phyloP scores from a whole-genome alignment of 2,329 filamentous ascomycete genomes.

The Aspergillus latus region DNA sequence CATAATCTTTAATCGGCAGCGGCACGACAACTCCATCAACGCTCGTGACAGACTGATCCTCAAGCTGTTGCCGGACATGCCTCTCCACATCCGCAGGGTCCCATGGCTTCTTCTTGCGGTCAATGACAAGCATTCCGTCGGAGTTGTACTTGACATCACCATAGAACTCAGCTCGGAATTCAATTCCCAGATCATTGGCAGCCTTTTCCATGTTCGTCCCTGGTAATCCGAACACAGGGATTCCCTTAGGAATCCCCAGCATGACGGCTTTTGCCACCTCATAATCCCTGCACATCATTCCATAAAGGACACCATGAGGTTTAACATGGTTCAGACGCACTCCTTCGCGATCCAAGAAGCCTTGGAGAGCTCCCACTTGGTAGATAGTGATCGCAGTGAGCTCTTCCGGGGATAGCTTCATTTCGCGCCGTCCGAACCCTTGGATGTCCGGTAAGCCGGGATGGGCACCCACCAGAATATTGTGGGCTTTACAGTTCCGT shows the following conservation, averaged over 20 bases:
- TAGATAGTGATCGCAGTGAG: conserved; percentile 60
- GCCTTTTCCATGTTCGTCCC: conserved; percentile 57
- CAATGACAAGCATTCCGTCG: conserved; percentile 54
- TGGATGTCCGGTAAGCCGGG: conserved; percentile 65
- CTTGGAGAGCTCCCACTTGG: conserved; percentile 63
- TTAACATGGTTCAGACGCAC: conserved; percentile 62
- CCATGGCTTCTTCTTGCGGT: conserved; percentile 59
- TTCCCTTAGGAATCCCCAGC: conserved; percentile 52
- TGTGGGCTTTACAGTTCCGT: conserved; percentile 56
- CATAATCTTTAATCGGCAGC: conserved; percentile 44
- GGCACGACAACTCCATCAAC: conserved; percentile 42
- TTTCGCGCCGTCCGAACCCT: conserved; percentile 64
- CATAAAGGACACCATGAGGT: conserved; percentile 61
- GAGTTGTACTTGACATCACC: conserved; percentile 57
- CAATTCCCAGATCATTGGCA: conserved; percentile 53
- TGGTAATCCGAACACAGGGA: conserved; percentile 55
- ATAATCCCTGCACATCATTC: conserved; percentile 55
- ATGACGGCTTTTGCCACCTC: conserved; percentile 56
- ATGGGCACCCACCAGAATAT: conserved; percentile 61
- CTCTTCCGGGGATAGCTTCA: conserved; percentile 59
- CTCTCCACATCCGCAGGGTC: conserved; percentile 41
- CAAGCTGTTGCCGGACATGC: conserved; percentile 45
- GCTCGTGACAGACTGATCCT: conserved; percentile 43
- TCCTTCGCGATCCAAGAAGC: conserved; percentile 57
- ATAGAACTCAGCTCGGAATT: conserved; percentile 57